These are phyloP conservation scores for Ambrosiella xylebori DNA, from an alignment of 2,329 filamentous ascomycete genomes.

Conservation along the genomic window DNA sequence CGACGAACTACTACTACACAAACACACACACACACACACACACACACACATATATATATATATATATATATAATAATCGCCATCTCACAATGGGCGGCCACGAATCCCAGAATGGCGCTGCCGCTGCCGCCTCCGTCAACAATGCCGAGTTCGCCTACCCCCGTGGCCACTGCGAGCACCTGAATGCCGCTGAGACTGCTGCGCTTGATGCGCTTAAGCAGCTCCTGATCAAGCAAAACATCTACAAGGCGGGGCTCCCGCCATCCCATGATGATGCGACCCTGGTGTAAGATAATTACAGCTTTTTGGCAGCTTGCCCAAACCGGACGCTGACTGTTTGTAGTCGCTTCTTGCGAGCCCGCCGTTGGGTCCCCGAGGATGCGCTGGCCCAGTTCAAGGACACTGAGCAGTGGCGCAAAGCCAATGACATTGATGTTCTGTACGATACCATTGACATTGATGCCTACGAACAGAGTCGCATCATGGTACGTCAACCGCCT, in stretches of 20 bases:
- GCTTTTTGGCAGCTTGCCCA: not conserved
- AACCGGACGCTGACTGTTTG: slow-evolving; percentile 4
- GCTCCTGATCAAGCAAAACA: slow-evolving; percentile 44
- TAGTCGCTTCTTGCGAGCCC: slow-evolving; percentile 72
- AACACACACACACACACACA: no score
- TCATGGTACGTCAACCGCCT: slow-evolving; percentile 38
- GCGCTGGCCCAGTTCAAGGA: slow-evolving; percentile 73
- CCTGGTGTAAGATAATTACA: slow-evolving; percentile 37
- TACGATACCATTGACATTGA: slow-evolving; percentile 77
- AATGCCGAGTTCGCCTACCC: slow-evolving; percentile 39
- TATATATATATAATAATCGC: not conserved
- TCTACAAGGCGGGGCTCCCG: slow-evolving; percentile 39
- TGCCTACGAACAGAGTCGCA: slow-evolving; percentile 64
- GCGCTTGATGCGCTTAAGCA: slow-evolving; percentile 57
- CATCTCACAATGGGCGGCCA: not conserved
- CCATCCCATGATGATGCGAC: slow-evolving; percentile 57
- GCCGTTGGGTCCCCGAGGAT: slow-evolving; percentile 61
- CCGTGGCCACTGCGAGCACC: slow-evolving; percentile 62
- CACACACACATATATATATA: not conserved
- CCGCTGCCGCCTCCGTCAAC: slow-evolving; percentile 12
- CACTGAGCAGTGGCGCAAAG: slow-evolving; percentile 71
- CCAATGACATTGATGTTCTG: slow-evolving; percentile 59
- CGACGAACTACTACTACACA: no score
- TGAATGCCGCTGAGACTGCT: slow-evolving; percentile 49
- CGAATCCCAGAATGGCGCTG: not conserved